These are phyloP conservation scores for Licmophora abbreviata DNA, from an alignment of 108 stramenopile genomes.

Conservation along the genomic window DNA sequence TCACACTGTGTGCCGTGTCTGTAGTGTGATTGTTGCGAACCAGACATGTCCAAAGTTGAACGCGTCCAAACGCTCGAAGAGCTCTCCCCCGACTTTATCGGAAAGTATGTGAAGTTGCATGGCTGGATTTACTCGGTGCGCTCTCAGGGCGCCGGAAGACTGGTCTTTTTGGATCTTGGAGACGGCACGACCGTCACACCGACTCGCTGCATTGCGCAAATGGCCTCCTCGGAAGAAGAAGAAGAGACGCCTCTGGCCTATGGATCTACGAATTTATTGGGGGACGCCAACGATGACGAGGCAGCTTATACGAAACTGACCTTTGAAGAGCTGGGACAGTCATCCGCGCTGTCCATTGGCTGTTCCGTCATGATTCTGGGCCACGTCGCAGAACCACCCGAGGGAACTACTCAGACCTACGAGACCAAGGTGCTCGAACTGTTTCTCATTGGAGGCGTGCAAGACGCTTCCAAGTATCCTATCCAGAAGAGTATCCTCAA, in stretches of 20 bases:
- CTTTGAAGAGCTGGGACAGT: constrained; percentile 36
- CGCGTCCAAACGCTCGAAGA: too few species aligned
- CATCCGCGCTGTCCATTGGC: constrained; percentile 34
- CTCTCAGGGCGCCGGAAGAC: constrained; percentile 46
- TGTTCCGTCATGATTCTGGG: too few species aligned
- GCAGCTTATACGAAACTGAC: constrained; percentile 27
- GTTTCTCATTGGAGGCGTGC: constrained; percentile 45
- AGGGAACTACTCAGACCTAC: too few species aligned
- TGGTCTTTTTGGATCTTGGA: constrained; percentile 54
- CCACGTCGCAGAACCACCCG: too few species aligned
- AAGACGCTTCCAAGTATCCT: constrained; percentile 44
- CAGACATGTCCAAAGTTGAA: too few species aligned
- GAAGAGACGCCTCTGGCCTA: not conserved
- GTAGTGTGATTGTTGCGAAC: too few species aligned
- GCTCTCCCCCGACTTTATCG: constrained; percentile 4
- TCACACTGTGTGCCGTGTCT: too few species aligned
- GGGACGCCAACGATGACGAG: constrained; percentile 23
- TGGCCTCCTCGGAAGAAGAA: constrained; percentile 10
- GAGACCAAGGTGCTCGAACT: constrained; percentile 35
- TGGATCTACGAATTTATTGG: not conserved
- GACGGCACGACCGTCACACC: constrained; percentile 51
- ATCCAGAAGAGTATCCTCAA: constrained; percentile 61
- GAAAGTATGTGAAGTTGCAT: constrained; percentile 22
- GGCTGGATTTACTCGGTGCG: constrained; percentile 56
- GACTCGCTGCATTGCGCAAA: constrained; percentile 37